Base-by-base conservation (phyloP, 805 yeast species). In the Scheffersomyces spartinae region DNA sequence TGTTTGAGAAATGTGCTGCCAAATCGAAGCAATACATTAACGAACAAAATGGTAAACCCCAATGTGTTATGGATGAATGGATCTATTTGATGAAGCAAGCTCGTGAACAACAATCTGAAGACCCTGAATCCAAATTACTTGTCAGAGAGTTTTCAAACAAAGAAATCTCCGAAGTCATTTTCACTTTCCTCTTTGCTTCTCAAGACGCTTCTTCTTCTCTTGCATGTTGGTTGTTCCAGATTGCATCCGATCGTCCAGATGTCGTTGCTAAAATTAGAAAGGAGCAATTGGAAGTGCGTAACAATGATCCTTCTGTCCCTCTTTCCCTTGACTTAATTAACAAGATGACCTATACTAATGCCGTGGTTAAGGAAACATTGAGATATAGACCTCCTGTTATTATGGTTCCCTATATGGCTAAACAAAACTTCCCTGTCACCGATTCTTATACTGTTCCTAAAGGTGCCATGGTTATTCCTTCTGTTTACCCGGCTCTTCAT, bases 181-280 rank as follows among this genome's bases (percentile, higher is more conserved):
- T 91, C 70, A 91, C 98, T 9, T 91, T 91, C 55, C 62, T 91
- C 52, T 91, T 91, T 54, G 98, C 98, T 5, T 81, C 95, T 4
- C 98, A 91, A 60, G 98, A 91, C 57, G 98, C 98, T 13, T 81
- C 95, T 6, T 85, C 96, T 1, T 83, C 96, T 4, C 75, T 93
- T 40, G 91, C 95, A 35, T 88, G 97, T 56, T 91, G 98, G 98
- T 66, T 91, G 45, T 91, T 88, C 74, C 98, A 91, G 65, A 71
- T 85, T 41, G 76, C 85, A 29, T 86, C 95, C 33, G 98, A 91
- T 52, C 73, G 95, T 46, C 96, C 96, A 20, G 97, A 91, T 38
- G 78, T 91, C 31, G 71, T 74, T 51, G 64, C 55, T 20, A 86
- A 86, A 55, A 70, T 91, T 36, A 80, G 97, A 60, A 82, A 81